Percentiles rank a stretch among this genome's conserved stretches.
phyloP scores from a whole-genome alignment of 352 stramenopile genomes.

The Phytophthora chlamydospora region DNA sequence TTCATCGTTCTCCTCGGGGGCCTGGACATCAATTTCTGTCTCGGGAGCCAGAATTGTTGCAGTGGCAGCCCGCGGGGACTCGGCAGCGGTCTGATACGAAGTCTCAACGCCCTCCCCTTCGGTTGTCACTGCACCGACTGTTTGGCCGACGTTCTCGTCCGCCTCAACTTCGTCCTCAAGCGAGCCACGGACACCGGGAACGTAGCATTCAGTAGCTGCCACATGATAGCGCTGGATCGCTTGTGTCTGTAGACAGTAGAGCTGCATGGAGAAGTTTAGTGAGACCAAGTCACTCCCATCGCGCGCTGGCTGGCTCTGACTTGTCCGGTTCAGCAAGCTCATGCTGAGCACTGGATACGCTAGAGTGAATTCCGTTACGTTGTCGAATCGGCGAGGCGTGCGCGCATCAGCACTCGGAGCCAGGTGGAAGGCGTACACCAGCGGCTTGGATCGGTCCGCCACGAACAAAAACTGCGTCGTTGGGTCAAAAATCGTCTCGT shows the following conservation, averaged over 20 bases:
- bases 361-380: conserved; percentile 82
- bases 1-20: conserved; percentile 49
- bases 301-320: conserved; percentile 42
- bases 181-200: conserved; percentile 38
- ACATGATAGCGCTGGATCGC: conserved; percentile 88
- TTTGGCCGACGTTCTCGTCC: conserved; percentile 53
- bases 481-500: conserved; percentile 75
- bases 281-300: conserved; percentile 37
- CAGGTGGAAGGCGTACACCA: conserved; percentile 78
- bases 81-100: conserved; percentile 69
- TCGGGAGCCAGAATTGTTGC: conserved; percentile 53
- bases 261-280: conserved; percentile 74
- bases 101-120: conserved; percentile 65
- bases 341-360: conserved; percentile 82
- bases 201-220: conserved; percentile 60
- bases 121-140: conserved; percentile 75
- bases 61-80: conserved; percentile 60
- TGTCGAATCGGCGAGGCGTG: conserved; percentile 68
- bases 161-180: conserved; percentile 55
- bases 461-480: conserved; percentile 82
- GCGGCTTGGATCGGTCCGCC: conserved; percentile 61
- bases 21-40: conserved; percentile 69
- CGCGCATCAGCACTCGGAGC: conserved; percentile 38
- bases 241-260: conserved; percentile 83
- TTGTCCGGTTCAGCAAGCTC: conserved; percentile 59